phyloP scores from a whole-genome alignment of 192 early-diverging fungal species.

The Coemansia sp. region DNA sequence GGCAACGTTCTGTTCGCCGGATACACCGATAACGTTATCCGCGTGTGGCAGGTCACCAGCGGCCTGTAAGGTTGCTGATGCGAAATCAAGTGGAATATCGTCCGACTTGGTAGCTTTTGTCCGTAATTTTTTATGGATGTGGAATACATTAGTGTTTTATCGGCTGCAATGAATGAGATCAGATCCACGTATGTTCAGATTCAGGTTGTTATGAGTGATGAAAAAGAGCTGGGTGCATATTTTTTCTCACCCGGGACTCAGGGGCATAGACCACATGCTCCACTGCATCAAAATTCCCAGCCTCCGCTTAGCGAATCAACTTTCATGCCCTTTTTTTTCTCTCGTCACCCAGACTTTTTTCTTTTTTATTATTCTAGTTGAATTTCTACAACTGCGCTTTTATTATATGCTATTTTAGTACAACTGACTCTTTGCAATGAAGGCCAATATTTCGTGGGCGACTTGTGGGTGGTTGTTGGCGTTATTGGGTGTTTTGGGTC shows the following conservation, averaged over 20 bases:
- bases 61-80: slow-evolving; percentile 40
- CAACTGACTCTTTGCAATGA: background rate
- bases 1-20: slow-evolving; percentile 97
- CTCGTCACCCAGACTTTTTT: slow-evolving; percentile 1
- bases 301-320: no score
- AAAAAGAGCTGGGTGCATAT: no score
- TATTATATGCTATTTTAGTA: slow-evolving; percentile 1
- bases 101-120: slow-evolving; percentile 46
- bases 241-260: background rate
- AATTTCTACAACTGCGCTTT: background rate
- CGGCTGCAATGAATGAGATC: background rate
- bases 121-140: background rate
- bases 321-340: background rate
- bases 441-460: slow-evolving; percentile 4
- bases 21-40: slow-evolving; percentile 90
- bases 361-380: background rate
- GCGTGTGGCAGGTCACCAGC: slow-evolving; percentile 80
- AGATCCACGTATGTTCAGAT: no score
- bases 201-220: no score
- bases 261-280: background rate
- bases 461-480: slow-evolving; percentile 11
- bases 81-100: slow-evolving; percentile 49
- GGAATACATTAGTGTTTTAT: background rate
- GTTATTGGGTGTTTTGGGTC: slow-evolving; percentile 13
- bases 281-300: background rate